These are phyloP conservation scores for Erythrobasidium hasegawianum DNA, from an alignment of 1,284 basidiomycete genomes.

Conservation along the genomic window DNA sequence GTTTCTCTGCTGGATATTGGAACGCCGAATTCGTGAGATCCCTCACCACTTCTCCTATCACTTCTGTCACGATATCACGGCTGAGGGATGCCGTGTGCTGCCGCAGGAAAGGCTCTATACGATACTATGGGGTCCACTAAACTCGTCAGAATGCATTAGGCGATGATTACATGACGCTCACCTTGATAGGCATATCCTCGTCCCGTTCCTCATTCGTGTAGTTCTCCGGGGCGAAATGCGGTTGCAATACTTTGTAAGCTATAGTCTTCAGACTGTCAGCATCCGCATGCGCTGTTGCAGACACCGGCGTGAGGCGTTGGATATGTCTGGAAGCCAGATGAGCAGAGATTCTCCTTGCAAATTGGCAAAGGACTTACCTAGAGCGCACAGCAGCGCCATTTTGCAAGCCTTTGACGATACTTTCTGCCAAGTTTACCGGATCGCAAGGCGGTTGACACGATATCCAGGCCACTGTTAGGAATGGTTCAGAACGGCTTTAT, in stretches of 20 bases:
- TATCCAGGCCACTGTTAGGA: slow-evolving; percentile 64
- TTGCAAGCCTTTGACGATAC: slow-evolving; percentile 61
- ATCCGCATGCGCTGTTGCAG: slow-evolving; percentile 28
- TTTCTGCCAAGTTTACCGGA: slow-evolving; percentile 65
- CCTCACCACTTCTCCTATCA: slow-evolving; percentile 24
- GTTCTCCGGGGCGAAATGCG: slow-evolving; percentile 16
- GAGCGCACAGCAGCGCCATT: slow-evolving; percentile 63
- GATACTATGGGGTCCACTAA: slow-evolving; percentile 13
- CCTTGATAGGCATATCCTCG: slow-evolving; percentile 18
- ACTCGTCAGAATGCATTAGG: neutral
- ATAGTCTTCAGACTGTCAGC: slow-evolving; percentile 16
- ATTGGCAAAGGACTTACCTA: slow-evolving; percentile 53
- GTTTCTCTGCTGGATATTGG: slow-evolving; percentile 4
- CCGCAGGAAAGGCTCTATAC: slow-evolving; percentile 23
- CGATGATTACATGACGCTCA: neutral
- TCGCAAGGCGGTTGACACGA: slow-evolving; percentile 70
- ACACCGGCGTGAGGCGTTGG: slow-evolving; percentile 32
- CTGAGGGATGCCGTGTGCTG: slow-evolving; percentile 20
- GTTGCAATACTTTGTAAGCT: slow-evolving; percentile 26
- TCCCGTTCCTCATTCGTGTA: slow-evolving; percentile 15
- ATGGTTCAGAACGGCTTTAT: slow-evolving; percentile 18
- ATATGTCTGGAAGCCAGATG: slow-evolving; percentile 8
- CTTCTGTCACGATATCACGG: slow-evolving; percentile 12
- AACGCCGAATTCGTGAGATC: slow-evolving; percentile 29
- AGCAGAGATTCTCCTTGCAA: neutral